phyloP scores from a whole-genome alignment of 1,139 yeast genomes.

The Waltiozyma sp. region DNA sequence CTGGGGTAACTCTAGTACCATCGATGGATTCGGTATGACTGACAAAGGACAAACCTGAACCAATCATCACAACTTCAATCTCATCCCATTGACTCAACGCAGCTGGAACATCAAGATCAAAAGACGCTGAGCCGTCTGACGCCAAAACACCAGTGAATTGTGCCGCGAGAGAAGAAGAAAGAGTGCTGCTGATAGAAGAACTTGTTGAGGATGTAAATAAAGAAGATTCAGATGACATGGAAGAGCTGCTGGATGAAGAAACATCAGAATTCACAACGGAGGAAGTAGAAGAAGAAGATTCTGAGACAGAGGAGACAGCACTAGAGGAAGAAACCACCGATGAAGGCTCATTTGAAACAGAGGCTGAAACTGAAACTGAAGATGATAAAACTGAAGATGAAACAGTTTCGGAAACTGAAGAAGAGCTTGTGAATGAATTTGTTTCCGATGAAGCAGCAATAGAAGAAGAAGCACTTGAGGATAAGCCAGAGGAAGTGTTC shows the following conservation, averaged over 20 bases:
- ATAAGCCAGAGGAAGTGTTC: no score
- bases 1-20: neutral
- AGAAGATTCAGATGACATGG: no score
- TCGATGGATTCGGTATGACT: neutral
- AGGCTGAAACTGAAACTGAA: no score
- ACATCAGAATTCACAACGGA: neutral
- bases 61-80: neutral
- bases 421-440: neutral
- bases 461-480: no score
- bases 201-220: no score
- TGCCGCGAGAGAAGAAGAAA: no score
- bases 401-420: neutral
- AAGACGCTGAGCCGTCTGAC: neutral
- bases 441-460: no score
- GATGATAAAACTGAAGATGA: neutral
- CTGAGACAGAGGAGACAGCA: neutral
- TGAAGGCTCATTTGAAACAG: no score
- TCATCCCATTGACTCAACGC: neutral
- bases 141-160: no score
- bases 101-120: neutral
- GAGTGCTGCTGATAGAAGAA: no score
- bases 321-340: no score
- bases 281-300: neutral
- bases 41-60: neutral
- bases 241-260: no score